A percentile compares a stretch with the other conserved stretches of the same genome.
phyloP scores from a whole-genome alignment of 1,284 basidiomycete species.

The Ustilago hordei region DNA sequence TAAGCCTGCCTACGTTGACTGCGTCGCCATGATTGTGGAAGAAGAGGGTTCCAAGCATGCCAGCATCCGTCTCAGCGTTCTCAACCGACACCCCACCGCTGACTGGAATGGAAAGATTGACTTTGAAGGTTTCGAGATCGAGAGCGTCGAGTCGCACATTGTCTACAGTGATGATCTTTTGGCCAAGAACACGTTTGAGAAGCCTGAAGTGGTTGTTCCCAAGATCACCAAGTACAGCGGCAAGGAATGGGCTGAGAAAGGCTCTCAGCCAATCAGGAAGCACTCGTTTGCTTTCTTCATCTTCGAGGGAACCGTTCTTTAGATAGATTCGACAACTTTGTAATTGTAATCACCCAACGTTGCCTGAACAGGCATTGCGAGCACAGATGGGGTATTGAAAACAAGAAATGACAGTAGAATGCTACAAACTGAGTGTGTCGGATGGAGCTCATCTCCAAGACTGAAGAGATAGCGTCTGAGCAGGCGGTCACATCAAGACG shows the following conservation, averaged over 20 bases:
- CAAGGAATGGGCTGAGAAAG: slow-evolving; percentile 24
- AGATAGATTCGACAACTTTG: neutral
- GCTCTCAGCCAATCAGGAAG: slow-evolving; percentile 22
- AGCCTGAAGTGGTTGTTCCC: slow-evolving; percentile 38
- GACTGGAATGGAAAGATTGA: slow-evolving; percentile 36
- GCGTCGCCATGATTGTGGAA: slow-evolving; percentile 72
- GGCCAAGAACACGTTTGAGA: slow-evolving; percentile 51
- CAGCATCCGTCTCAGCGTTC: slow-evolving; percentile 73
- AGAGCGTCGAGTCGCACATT: slow-evolving; percentile 35
- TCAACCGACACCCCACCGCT: slow-evolving; percentile 71
- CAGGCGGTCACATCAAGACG: neutral
- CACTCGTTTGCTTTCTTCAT: slow-evolving; percentile 47
- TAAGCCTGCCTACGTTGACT: slow-evolving; percentile 72
- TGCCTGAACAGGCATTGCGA: neutral
- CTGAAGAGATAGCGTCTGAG: neutral
- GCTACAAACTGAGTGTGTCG: neutral
- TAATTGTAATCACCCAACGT: neutral
- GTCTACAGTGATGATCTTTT: slow-evolving; percentile 39
- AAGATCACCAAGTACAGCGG: slow-evolving; percentile 23
- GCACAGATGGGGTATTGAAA: neutral
- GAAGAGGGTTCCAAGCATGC: slow-evolving; percentile 37
- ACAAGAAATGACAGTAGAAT: neutral
- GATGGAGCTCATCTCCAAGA: neutral
- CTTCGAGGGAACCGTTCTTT: slow-evolving; percentile 30
- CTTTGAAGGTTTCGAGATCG: slow-evolving; percentile 40